Evolutionary conservation across 2,329 filamentous ascomycete species (phyloP).

Genomic region (Trichophyton schoenleinii): DNA sequence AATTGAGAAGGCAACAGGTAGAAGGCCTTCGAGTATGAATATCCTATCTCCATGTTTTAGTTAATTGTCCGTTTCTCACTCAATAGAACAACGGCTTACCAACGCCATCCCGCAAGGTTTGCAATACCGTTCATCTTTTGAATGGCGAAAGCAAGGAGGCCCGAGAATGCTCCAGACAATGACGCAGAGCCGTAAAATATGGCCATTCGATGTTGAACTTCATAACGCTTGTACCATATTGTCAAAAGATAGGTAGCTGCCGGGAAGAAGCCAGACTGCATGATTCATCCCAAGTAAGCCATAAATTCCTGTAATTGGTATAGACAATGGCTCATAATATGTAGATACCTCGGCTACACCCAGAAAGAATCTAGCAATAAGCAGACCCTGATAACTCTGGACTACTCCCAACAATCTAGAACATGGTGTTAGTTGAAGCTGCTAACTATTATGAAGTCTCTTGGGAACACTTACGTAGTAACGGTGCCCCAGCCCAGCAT

Average conservation of each 20-base stretch:
- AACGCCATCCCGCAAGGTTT: constrained; percentile 35
- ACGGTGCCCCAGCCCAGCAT: constrained; percentile 29
- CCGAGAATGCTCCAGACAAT: constrained; percentile 34
- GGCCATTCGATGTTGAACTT: constrained; percentile 20
- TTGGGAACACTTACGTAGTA: constrained; percentile 12
- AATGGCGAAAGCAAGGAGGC: constrained; percentile 40
- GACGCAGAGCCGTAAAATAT: constrained; percentile 21
- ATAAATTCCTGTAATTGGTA: background rate
- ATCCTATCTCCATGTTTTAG: constrained; percentile 18
- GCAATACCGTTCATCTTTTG: constrained; percentile 33
- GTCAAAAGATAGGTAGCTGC: constrained; percentile 17
- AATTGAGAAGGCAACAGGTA: constrained; percentile 39
- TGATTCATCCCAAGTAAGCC: background rate
- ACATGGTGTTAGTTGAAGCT: background rate
- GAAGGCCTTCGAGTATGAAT: constrained; percentile 38
- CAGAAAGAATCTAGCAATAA: constrained; percentile 37
- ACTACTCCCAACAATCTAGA: constrained; percentile 40
- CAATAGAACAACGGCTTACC: constrained; percentile 19
- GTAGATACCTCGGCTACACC: constrained; percentile 33
- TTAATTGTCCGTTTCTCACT: background rate
- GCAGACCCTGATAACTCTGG: constrained; percentile 38
- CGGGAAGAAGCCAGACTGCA: constrained; percentile 40
- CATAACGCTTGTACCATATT: constrained; percentile 21
- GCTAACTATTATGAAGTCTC: background rate
- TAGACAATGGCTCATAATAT: background rate